Evolutionary conservation across 2,329 filamentous ascomycete genomes (phyloP).

Genomic region (Gaeumannomyces sp.): DNA sequence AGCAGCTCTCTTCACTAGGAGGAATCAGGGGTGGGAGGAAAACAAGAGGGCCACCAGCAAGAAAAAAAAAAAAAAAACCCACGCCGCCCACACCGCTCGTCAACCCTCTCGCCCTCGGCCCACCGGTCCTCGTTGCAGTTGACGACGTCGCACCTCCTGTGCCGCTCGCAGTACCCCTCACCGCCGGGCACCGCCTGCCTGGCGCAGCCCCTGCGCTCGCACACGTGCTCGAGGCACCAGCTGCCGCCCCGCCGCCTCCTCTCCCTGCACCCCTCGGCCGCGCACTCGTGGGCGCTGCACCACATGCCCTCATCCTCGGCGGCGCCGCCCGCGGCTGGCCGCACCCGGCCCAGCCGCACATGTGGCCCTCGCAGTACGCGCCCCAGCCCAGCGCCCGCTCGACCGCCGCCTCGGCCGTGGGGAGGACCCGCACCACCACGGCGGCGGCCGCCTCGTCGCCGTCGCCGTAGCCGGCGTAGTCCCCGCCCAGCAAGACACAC

Average conservation of each 20-base stretch:
- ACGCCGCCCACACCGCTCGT: slow-evolving; percentile 6
- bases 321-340: neutral
- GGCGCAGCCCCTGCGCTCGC: neutral
- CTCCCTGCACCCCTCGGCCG: neutral
- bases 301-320: neutral
- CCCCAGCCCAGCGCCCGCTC: neutral
- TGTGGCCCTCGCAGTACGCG: slow-evolving; percentile 6
- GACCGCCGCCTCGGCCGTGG: neutral
- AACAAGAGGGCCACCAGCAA: neutral
- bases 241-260: neutral
- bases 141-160: neutral
- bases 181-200: neutral
- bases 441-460: no score
- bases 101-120: neutral
- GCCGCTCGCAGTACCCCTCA: neutral
- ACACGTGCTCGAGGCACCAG: slow-evolving; percentile 3
- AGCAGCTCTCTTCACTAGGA: neutral
- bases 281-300: slow-evolving; percentile 7
- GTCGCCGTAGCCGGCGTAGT: no score
- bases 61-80: neutral
- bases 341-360: neutral
- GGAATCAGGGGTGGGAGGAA: no score
- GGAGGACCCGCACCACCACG: neutral
- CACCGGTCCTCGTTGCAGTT: slow-evolving; percentile 1
- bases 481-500: neutral